Conservation (phyloP, 2,329 filamentous ascomycete species). For the Chrysoporthe deuterocubensis region DNA sequence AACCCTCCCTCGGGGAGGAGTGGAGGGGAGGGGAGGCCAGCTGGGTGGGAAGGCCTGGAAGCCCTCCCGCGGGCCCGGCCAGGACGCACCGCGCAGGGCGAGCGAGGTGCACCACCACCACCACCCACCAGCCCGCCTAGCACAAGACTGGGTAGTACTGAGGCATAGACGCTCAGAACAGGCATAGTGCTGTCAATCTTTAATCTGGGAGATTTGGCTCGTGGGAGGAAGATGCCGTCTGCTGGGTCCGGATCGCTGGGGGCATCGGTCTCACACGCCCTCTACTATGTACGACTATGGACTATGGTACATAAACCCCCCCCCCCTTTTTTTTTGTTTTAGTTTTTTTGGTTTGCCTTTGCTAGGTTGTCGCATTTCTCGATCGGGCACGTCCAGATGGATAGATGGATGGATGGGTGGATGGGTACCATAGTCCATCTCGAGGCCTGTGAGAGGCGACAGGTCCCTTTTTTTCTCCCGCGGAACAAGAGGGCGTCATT, state of each 20-base stretch:
- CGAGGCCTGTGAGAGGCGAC: background rate
- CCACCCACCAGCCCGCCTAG: background rate
- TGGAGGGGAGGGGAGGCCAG: too few relatives aligned
- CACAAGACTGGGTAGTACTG: background rate
- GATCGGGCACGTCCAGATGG: background rate
- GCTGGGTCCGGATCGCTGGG: too few relatives aligned
- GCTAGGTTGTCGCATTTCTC: background rate
- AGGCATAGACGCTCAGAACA: background rate
- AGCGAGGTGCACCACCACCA: background rate
- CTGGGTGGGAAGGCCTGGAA: constrained; percentile 3
- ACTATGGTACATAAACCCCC: background rate
- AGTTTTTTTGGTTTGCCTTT: background rate
- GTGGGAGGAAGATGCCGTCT: background rate
- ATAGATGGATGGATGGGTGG: background rate
- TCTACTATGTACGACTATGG: background rate
- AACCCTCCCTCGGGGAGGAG: constrained; percentile 8
- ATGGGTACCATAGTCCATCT: background rate
- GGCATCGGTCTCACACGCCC: background rate
- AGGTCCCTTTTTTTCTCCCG: background rate
- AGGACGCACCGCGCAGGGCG: background rate
- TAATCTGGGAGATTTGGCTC: background rate
- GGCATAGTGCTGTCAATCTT: constrained; percentile 7
- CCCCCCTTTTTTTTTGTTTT: background rate
- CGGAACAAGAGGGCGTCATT: background rate
- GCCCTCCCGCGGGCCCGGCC: constrained; percentile 2